Conservation (phyloP, 768 basidiomycete species). For the Pulveroboletus ravenelii region DNA sequence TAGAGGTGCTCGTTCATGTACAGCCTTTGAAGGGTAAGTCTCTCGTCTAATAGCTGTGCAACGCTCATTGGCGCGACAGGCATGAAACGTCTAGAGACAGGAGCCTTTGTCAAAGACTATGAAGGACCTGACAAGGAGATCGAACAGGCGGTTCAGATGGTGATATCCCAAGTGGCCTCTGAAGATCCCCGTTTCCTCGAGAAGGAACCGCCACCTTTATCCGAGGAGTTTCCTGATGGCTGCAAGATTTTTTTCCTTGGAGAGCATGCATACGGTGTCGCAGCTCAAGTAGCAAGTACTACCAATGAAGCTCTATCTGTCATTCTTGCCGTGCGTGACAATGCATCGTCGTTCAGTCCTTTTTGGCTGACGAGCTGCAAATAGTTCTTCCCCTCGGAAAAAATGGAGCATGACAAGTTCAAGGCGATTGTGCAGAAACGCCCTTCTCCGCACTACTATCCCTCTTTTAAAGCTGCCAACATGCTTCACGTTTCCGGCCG, state of each 20-base stretch:
- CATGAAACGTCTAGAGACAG: conserved; percentile 82
- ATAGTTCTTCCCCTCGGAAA: conserved; percentile 87
- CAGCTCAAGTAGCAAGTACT: conserved; percentile 81
- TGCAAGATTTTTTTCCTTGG: conserved; percentile 96
- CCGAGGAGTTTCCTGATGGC: conserved; percentile 86
- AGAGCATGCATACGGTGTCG: conserved; percentile 91
- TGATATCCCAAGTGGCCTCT: conserved; percentile 70
- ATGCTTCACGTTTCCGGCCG: conserved; percentile 70
- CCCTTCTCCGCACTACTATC: conserved; percentile 57
- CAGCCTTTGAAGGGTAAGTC: conserved; percentile 79
- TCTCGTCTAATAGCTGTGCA: not conserved
- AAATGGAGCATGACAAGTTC: conserved; percentile 73
- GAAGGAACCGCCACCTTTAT: conserved; percentile 71
- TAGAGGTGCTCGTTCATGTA: conserved; percentile 85
- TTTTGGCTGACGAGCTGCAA: conserved; percentile 1
- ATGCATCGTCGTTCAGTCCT: not conserved
- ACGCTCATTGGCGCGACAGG: conserved; percentile 41
- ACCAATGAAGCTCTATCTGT: conserved; percentile 70
- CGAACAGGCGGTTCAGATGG: conserved; percentile 86
- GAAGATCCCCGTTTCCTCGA: conserved; percentile 90
- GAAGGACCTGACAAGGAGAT: conserved; percentile 76
- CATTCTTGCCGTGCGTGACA: conserved; percentile 67
- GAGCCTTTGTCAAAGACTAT: conserved; percentile 94
- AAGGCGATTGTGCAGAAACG: conserved; percentile 55
- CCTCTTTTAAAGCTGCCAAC: conserved; percentile 75